Evolutionary conservation across 495 filamentous ascomycete species (phyloP).

Genomic region (Xylaria curta): DNA sequence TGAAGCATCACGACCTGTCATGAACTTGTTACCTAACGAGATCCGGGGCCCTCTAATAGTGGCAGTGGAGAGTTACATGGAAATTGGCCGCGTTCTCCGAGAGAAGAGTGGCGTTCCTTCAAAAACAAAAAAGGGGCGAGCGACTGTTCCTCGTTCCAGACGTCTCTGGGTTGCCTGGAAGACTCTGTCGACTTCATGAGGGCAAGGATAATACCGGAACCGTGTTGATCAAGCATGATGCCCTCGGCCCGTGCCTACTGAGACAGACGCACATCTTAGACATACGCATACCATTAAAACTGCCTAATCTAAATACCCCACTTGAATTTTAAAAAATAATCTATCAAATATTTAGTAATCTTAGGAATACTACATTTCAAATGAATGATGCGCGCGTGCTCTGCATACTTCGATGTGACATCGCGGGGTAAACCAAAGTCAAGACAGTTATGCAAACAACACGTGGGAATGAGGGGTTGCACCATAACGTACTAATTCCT

Average conservation of each 20-base stretch:
- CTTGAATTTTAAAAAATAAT: background rate
- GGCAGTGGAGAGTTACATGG: constrained; percentile 76
- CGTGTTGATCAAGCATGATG: background rate
- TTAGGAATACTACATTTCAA: background rate
- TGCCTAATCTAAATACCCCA: background rate
- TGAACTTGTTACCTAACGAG: constrained; percentile 62
- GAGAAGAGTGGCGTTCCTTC: constrained; percentile 43
- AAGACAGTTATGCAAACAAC: background rate
- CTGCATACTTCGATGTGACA: background rate
- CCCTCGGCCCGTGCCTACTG: background rate
- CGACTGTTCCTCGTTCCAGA: constrained; percentile 62
- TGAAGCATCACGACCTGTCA: constrained; percentile 51
- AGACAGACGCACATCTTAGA: background rate
- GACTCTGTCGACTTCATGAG: constrained; percentile 42
- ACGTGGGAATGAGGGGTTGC: background rate
- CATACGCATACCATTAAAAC: constrained; percentile 2
- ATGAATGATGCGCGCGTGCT: background rate
- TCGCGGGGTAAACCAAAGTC: background rate
- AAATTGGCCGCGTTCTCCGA: constrained; percentile 67
- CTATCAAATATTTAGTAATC: background rate
- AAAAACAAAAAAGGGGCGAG: constrained; percentile 57
- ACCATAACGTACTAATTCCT: background rate
- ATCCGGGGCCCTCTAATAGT: constrained; percentile 66
- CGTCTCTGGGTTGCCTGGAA: constrained; percentile 62
- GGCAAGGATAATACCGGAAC: background rate